Conservation (phyloP, 371 early-diverging fungal genomes). For the Circinella minor region DNA sequence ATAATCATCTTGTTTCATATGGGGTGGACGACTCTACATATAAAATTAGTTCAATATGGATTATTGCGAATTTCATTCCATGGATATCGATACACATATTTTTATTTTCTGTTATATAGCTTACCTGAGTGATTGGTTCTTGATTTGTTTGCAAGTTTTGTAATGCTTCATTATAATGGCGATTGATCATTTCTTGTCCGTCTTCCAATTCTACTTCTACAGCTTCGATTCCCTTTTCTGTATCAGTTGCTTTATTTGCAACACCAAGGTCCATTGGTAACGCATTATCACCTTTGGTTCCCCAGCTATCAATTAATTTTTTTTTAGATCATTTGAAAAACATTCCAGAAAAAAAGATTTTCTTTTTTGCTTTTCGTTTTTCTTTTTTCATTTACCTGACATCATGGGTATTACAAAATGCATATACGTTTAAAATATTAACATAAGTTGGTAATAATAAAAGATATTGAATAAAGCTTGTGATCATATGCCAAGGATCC, state of each 20-base stretch:
- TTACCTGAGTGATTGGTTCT: conserved; percentile 41
- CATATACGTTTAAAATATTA: conserved; percentile 91
- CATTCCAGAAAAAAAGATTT: background rate
- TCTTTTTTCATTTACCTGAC: conserved; percentile 58
- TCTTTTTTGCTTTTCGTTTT: background rate
- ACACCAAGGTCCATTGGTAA: conserved; percentile 56
- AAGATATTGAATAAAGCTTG: conserved; percentile 86
- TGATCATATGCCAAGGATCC: conserved; percentile 95
- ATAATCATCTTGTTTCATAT: conserved; percentile 86
- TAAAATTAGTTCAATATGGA: background rate
- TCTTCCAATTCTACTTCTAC: conserved; percentile 75
- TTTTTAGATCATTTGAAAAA: background rate
- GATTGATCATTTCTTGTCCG: conserved; percentile 69
- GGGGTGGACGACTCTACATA: conserved; percentile 68
- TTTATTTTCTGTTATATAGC: background rate
- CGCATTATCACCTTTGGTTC: conserved; percentile 88
- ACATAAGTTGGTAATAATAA: conserved; percentile 85
- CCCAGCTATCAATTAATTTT: conserved; percentile 68
- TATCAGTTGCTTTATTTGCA: conserved; percentile 36
- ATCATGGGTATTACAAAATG: conserved; percentile 89
- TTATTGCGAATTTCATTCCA: no score
- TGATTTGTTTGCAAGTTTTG: conserved; percentile 52
- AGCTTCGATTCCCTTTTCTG: conserved; percentile 52
- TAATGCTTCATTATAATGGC: conserved; percentile 74
- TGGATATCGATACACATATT: no score